Evolutionary conservation across 306 rosid genomes (phyloP).

Genomic region (Betula pendula): DNA sequence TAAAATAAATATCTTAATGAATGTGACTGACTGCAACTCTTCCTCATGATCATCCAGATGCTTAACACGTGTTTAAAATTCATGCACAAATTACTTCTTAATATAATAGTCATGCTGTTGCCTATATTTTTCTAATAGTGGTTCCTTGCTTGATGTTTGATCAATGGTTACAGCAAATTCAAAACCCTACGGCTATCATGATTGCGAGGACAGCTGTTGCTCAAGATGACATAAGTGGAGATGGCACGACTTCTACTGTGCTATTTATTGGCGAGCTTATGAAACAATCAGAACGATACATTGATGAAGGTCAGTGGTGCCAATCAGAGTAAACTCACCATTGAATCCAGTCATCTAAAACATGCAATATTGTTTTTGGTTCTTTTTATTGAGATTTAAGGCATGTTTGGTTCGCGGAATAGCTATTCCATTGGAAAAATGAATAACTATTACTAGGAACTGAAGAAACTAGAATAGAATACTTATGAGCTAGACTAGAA

Average conservation of each 20-base stretch:
- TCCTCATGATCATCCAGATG: background rate
- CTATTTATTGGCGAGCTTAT: slow-evolving; percentile 94
- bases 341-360: background rate
- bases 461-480: no score
- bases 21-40: background rate
- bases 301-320: slow-evolving; percentile 71
- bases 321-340: background rate
- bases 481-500: no score
- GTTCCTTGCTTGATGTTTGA: background rate
- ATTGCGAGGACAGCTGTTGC: slow-evolving; percentile 98
- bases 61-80: background rate
- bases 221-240: slow-evolving; percentile 93
- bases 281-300: slow-evolving; percentile 90
- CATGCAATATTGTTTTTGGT: background rate
- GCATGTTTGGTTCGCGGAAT: no score
- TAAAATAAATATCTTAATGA: background rate
- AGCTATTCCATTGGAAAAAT: no score
- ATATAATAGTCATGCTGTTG: background rate
- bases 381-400: background rate
- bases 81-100: background rate
- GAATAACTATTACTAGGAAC: no score
- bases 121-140: background rate
- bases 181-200: slow-evolving; percentile 97
- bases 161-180: slow-evolving; percentile 75
- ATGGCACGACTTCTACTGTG: slow-evolving; percentile 96